Conservation (phyloP, 2,329 filamentous ascomycete species). For the Geosmithia putterillii region DNA sequence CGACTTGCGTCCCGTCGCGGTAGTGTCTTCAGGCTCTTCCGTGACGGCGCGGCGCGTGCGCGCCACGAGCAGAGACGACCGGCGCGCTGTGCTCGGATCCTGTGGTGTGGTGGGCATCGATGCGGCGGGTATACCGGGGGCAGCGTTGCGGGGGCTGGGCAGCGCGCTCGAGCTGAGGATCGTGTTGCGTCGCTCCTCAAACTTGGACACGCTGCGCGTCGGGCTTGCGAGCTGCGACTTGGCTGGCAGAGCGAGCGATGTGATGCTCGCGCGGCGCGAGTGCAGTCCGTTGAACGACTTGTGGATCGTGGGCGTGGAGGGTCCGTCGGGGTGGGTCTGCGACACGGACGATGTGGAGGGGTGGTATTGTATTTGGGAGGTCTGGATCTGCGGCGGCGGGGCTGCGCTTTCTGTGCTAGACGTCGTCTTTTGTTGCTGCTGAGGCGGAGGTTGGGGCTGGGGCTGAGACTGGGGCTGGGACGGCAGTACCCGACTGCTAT, state of each 20-base stretch:
- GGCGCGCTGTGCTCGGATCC: conserved; percentile 26
- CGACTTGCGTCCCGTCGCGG: conserved; percentile 25
- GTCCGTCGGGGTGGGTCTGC: conserved; percentile 14
- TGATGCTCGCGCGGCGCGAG: conserved; percentile 25
- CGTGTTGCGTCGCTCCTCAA: conserved; percentile 39
- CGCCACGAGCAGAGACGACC: conserved; percentile 38
- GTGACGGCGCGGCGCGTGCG: conserved; percentile 33
- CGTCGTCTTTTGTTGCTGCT: background rate
- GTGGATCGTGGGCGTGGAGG: conserved; percentile 31
- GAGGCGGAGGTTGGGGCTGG: background rate
- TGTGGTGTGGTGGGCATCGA: conserved; percentile 25
- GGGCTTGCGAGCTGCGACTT: conserved; percentile 25
- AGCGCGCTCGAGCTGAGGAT: conserved; percentile 31
- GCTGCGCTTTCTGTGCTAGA: no score
- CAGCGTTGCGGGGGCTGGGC: conserved; percentile 31
- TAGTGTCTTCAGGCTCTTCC: conserved; percentile 34
- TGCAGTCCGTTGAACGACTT: conserved; percentile 24
- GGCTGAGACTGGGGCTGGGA: background rate
- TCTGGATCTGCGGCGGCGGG: background rate
- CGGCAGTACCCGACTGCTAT: conserved; percentile 15
- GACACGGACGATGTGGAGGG: background rate
- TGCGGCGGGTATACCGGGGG: conserved; percentile 9
- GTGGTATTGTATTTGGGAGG: background rate
- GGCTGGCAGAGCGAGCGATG: conserved; percentile 20
- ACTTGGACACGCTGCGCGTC: conserved; percentile 30